phyloP scores from a whole-genome alignment of 352 stramenopile genomes.

The Albugo candida region DNA sequence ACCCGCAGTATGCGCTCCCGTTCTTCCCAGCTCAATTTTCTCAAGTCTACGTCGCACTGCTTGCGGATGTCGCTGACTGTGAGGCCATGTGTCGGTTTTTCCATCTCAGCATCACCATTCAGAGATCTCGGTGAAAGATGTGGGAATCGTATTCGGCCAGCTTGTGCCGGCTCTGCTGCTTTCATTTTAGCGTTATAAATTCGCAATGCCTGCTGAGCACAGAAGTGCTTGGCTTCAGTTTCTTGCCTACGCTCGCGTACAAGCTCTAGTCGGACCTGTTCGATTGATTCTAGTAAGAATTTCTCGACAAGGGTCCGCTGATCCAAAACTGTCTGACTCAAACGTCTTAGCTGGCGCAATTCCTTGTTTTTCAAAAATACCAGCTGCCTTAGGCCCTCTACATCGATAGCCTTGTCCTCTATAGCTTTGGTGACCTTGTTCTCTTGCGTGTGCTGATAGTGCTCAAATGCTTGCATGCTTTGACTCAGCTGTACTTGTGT shows the following conservation, averaged over 20 bases:
- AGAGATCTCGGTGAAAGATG: not conserved
- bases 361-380: constrained; percentile 87
- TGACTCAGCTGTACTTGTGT: constrained; percentile 61
- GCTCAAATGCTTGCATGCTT: constrained; percentile 42
- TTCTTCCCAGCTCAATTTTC: constrained; percentile 78
- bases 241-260: constrained; percentile 25
- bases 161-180: no score
- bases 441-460: constrained; percentile 21
- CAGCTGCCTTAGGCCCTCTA: constrained; percentile 65
- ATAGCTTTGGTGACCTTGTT: constrained; percentile 19
- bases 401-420: constrained; percentile 76
- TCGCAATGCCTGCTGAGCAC: no score
- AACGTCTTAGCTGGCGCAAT: constrained; percentile 68
- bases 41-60: constrained; percentile 38
- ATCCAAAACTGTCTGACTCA: constrained; percentile 80
- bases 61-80: not conserved
- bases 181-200: constrained; percentile 24
- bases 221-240: not conserved
- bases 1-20: constrained; percentile 81
- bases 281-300: constrained; percentile 85
- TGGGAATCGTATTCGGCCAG: not conserved
- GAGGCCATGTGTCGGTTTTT: not conserved
- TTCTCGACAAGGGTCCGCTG: constrained; percentile 56
- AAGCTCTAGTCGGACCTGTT: constrained; percentile 72
- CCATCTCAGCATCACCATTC: not conserved